Percentiles rank a stretch among this genome's conserved stretches.
These are phyloP conservation scores for Rhizopus arrhizus DNA, from an alignment of 371 early-diverging fungal species.

Conservation along the genomic window DNA sequence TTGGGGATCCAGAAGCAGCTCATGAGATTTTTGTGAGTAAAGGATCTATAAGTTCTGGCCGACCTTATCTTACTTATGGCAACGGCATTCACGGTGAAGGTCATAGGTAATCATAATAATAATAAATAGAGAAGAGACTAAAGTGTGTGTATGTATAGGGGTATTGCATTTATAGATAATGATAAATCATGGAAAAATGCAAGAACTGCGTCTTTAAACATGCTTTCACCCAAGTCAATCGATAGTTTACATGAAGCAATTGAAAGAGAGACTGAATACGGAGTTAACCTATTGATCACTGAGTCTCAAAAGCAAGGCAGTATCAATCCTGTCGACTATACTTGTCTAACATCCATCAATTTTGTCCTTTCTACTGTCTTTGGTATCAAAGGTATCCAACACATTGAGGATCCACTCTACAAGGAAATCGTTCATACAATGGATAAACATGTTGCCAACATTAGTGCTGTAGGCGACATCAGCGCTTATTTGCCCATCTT, in stretches of 20 bases:
- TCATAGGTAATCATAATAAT: constrained; percentile 10
- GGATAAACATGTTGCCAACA: not conserved
- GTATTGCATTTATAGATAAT: constrained; percentile 1
- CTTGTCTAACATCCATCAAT: constrained; percentile 13
- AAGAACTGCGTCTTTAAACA: constrained; percentile 3
- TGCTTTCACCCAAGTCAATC: constrained; percentile 12
- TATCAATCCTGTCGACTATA: constrained; percentile 13
- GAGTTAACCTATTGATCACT: constrained; percentile 12
- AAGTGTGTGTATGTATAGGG: constrained; percentile 7
- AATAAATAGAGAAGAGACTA: not conserved
- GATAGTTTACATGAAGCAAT: not conserved
- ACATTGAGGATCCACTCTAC: constrained; percentile 12
- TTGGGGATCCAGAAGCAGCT: constrained; percentile 23
- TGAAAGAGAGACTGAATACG: constrained; percentile 8
- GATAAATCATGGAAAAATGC: constrained; percentile 6
- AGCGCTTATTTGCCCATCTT: constrained; percentile 15
- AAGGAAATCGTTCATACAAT: constrained; percentile 11
- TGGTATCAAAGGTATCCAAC: constrained; percentile 5
- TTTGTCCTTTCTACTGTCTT: constrained; percentile 10
- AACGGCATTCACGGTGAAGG: constrained; percentile 13
- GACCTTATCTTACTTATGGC: constrained; percentile 21
- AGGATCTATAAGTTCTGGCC: constrained; percentile 13
- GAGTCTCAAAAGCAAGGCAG: not conserved
- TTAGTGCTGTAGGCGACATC: not conserved
- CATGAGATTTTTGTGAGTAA: constrained; percentile 24